These are phyloP conservation scores for Leccinellum albellum DNA, from an alignment of 768 basidiomycete genomes.

Conservation along the genomic window DNA sequence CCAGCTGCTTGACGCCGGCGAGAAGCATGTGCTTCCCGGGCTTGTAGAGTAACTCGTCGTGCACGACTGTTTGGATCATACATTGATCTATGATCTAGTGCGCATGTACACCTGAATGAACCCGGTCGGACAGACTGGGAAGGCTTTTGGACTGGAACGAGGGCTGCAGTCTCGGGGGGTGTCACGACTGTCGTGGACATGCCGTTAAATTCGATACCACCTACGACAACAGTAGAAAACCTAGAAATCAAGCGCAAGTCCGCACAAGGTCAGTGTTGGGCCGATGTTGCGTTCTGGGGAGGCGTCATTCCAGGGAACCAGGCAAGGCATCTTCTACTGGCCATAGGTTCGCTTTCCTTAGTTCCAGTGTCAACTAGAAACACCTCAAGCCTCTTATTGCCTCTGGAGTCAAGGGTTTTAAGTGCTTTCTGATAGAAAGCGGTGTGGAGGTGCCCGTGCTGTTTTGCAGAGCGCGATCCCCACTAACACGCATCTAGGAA, in stretches of 20 bases:
- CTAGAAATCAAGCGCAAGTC: conserved; percentile 67
- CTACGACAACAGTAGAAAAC: conserved; percentile 82
- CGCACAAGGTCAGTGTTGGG: conserved; percentile 64
- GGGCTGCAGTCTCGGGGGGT: conserved; percentile 87
- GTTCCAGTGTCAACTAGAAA: conserved; percentile 37
- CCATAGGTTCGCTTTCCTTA: background rate
- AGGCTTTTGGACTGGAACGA: conserved; percentile 88
- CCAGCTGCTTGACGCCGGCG: conserved; percentile 53
- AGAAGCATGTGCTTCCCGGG: conserved; percentile 66
- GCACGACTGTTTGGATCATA: background rate
- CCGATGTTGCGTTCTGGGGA: conserved; percentile 82
- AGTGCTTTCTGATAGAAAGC: conserved; percentile 94
- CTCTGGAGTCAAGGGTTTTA: conserved; percentile 91
- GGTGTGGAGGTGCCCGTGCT: conserved; percentile 73
- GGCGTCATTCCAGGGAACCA: conserved; percentile 92
- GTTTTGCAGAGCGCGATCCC: conserved; percentile 1
- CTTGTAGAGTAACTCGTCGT: conserved; percentile 62
- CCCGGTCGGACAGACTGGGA: conserved; percentile 94
- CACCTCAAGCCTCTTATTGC: conserved; percentile 73
- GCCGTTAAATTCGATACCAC: conserved; percentile 96
- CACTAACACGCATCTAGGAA: conserved; percentile 52
- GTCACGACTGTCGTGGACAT: conserved; percentile 97
- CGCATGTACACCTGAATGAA: conserved; percentile 92
- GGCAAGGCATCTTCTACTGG: conserved; percentile 35
- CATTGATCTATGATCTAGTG: conserved; percentile 38